Conservation (phyloP, 2,329 filamentous ascomycete genomes). For the Aspergillus brasiliensis region DNA sequence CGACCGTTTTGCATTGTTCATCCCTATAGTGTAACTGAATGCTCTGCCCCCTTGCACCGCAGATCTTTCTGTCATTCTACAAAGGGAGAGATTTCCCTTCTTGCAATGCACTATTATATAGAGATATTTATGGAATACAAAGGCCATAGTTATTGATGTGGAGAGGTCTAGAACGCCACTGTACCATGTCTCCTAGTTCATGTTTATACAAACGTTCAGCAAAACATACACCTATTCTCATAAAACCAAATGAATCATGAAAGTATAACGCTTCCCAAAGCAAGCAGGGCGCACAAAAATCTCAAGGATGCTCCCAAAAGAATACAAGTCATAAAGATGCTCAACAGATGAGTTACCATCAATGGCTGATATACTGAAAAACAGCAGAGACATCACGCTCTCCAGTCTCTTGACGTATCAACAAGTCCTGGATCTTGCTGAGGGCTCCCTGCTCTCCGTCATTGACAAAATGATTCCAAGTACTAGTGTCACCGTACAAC, state of each 20-base stretch:
- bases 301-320: slow-evolving; percentile 1
- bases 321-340: not conserved
- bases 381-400: slow-evolving; percentile 86
- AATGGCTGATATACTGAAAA: slow-evolving; percentile 98
- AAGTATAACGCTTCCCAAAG: not conserved
- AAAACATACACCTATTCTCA: no score
- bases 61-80: not conserved
- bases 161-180: not conserved
- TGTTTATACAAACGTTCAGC: no score
- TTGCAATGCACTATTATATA: no score
- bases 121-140: no score
- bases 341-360: slow-evolving; percentile 13
- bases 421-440: slow-evolving; percentile 81
- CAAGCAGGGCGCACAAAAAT: slow-evolving; percentile 1
- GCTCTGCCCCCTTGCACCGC: not conserved
- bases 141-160: not conserved
- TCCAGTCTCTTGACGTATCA: slow-evolving; percentile 81
- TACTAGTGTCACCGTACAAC: slow-evolving; percentile 96
- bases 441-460: slow-evolving; percentile 67
- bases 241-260: no score
- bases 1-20: not conserved
- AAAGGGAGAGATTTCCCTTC: no score
- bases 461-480: slow-evolving; percentile 98
- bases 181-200: not conserved
- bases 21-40: not conserved